Evolutionary conservation across 2,329 filamentous ascomycete species (phyloP).

Genomic region (Achaetomium macrosporum): DNA sequence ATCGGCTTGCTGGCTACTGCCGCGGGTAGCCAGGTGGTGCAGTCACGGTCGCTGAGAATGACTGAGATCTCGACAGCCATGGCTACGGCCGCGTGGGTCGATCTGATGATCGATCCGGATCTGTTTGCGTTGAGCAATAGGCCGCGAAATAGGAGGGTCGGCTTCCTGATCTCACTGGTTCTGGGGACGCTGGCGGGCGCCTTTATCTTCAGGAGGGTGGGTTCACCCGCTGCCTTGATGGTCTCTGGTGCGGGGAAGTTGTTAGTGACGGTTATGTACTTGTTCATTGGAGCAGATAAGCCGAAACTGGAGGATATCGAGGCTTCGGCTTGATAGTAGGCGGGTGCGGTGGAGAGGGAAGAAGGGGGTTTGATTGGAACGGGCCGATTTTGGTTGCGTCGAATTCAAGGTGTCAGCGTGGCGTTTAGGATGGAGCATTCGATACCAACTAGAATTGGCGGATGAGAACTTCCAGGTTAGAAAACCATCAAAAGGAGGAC

Average conservation of each 20-base stretch:
- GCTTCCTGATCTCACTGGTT: conserved; percentile 44
- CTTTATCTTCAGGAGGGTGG: conserved; percentile 39
- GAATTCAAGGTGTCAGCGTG: not conserved
- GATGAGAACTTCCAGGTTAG: too few relatives aligned
- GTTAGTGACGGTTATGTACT: conserved; percentile 39
- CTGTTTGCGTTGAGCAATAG: conserved; percentile 44
- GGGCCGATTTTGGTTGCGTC: not conserved
- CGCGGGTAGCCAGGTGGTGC: conserved; percentile 54
- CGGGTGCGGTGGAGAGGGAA: not conserved
- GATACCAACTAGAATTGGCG: conserved; percentile 1
- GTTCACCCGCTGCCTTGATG: conserved; percentile 39
- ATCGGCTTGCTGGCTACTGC: conserved; percentile 50
- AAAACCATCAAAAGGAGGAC: not conserved
- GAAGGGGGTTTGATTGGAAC: not conserved
- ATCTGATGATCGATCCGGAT: conserved; percentile 50
- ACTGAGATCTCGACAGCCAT: conserved; percentile 60
- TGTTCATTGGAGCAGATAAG: conserved; percentile 37
- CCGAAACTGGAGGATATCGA: conserved; percentile 11
- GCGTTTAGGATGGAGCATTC: conserved; percentile 4
- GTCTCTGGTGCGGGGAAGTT: conserved; percentile 42
- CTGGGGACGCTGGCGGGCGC: conserved; percentile 48
- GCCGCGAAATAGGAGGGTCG: conserved; percentile 42
- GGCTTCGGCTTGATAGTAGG: conserved; percentile 11
- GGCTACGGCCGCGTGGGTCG: conserved; percentile 58
- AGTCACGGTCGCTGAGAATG: conserved; percentile 48